Conservation (phyloP, 805 yeast species). For the Brettanomyces nanus region DNA sequence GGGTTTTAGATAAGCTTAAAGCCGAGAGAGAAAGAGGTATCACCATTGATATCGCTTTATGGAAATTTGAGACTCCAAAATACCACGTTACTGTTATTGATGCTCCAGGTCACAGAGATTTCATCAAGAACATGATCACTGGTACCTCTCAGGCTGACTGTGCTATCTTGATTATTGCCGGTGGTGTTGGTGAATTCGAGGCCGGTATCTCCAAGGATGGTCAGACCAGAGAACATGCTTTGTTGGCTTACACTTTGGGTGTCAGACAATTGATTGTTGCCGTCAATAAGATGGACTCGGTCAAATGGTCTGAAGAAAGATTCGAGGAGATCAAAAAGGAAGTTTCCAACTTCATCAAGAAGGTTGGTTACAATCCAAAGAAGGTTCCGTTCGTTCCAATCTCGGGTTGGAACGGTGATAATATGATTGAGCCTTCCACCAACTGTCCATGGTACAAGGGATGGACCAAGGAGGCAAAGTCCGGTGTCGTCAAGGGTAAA, state of each 20-base stretch:
- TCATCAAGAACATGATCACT: conserved; percentile 93
- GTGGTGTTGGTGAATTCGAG: conserved; percentile 92
- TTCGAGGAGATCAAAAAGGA: conserved; percentile 72
- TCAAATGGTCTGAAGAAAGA: conserved; percentile 78
- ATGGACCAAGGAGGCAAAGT: conserved; percentile 72
- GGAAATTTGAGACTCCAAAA: conserved; percentile 90
- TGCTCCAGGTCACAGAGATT: conserved; percentile 96
- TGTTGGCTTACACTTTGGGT: conserved; percentile 84
- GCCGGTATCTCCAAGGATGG: conserved; percentile 94
- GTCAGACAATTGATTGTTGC: conserved; percentile 83
- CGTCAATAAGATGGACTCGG: conserved; percentile 92
- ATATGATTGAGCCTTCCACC: conserved; percentile 77
- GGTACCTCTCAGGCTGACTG: conserved; percentile 94
- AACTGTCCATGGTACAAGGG: conserved; percentile 89
- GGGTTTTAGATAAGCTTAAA: conserved; percentile 93
- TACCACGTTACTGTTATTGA: conserved; percentile 86
- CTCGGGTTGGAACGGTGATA: conserved; percentile 91
- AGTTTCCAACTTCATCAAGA: conserved; percentile 72
- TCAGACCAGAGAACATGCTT: conserved; percentile 93
- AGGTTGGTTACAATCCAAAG: conserved; percentile 80
- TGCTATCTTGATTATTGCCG: conserved; percentile 84
- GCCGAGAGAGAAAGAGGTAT: conserved; percentile 97
- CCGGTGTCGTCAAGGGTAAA: conserved; percentile 67
- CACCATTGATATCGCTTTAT: conserved; percentile 88
- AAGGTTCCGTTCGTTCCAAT: conserved; percentile 83